Percentiles rank a stretch among this genome's conserved stretches.
Conservation (phyloP, 2,329 filamentous ascomycete species). For the Verticillium alfalfae region DNA sequence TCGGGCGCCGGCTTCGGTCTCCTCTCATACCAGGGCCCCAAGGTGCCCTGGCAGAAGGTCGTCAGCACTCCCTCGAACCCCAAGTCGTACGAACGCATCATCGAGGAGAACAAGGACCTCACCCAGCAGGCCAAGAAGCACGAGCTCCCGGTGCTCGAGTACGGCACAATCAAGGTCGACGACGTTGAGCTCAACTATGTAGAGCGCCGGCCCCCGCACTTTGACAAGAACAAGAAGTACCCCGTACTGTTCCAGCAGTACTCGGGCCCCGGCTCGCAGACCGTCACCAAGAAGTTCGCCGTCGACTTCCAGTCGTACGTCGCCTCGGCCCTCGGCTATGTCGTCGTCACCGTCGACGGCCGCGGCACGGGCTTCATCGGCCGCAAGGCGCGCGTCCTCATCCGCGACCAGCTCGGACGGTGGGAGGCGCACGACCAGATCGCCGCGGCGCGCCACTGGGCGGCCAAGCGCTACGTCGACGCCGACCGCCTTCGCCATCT, state of each 20-base stretch:
- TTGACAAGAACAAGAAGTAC: slow-evolving; percentile 77
- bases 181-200: slow-evolving; percentile 67
- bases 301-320: slow-evolving; percentile 91
- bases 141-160: slow-evolving; percentile 77
- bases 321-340: slow-evolving; percentile 78
- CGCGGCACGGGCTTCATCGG: slow-evolving; percentile 89
- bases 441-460: slow-evolving; percentile 79
- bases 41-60: slow-evolving; percentile 86
- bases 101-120: slow-evolving; percentile 75
- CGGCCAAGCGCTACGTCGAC: slow-evolving; percentile 77
- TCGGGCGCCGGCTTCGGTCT: slow-evolving; percentile 74
- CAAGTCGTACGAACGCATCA: slow-evolving; percentile 57
- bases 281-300: slow-evolving; percentile 71
- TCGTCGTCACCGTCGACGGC: slow-evolving; percentile 92
- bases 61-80: slow-evolving; percentile 72
- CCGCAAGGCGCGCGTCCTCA: slow-evolving; percentile 72
- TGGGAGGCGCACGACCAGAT: slow-evolving; percentile 91
- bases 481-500: slow-evolving; percentile 81
- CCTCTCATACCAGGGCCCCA: slow-evolving; percentile 78
- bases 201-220: slow-evolving; percentile 86
- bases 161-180: slow-evolving; percentile 79
- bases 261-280: slow-evolving; percentile 89
- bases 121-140: slow-evolving; percentile 65
- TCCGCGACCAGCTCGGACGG: slow-evolving; percentile 78
- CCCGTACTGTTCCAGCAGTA: slow-evolving; percentile 95